phyloP scores from a whole-genome alignment of 257 asterid genomes.

The Solanum pennellii region DNA sequence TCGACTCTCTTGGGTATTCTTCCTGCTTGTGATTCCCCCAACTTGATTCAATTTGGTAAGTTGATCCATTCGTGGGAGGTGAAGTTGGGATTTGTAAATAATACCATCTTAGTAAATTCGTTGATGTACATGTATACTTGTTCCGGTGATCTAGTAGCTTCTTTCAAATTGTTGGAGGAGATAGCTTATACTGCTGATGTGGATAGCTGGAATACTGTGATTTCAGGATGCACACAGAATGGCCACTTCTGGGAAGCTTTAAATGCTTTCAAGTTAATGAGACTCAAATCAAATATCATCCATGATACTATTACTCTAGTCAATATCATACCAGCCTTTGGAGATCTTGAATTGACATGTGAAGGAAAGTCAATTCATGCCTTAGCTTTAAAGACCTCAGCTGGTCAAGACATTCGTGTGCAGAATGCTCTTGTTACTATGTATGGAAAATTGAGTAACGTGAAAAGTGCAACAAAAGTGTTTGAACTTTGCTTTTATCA shows the following conservation, averaged over 20 bases:
- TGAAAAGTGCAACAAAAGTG: slow-evolving; percentile 40
- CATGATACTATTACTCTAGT: slow-evolving; percentile 33
- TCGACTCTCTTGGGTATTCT: slow-evolving; percentile 46
- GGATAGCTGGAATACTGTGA: slow-evolving; percentile 55
- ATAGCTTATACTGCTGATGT: slow-evolving; percentile 18
- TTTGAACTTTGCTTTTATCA: slow-evolving; percentile 30
- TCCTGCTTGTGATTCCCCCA: slow-evolving; percentile 46
- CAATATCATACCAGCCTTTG: slow-evolving; percentile 43
- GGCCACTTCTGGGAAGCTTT: slow-evolving; percentile 39
- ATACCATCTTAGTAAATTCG: slow-evolving; percentile 34
- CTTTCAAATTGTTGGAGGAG: slow-evolving; percentile 28
- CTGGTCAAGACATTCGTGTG: slow-evolving; percentile 24
- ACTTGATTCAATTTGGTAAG: slow-evolving; percentile 34
- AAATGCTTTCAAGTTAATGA: slow-evolving; percentile 41
- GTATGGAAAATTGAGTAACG: slow-evolving; percentile 56
- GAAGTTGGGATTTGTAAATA: slow-evolving; percentile 37
- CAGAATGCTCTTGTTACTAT: slow-evolving; percentile 52
- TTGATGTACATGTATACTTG: slow-evolving; percentile 48
- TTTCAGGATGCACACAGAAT: slow-evolving; percentile 49
- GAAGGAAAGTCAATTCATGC: slow-evolving; percentile 41
- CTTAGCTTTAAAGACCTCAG: slow-evolving; percentile 36
- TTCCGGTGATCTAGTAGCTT: slow-evolving; percentile 35
- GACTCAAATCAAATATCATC: slow-evolving; percentile 20
- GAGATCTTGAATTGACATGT: slow-evolving; percentile 33
- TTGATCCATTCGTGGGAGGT: slow-evolving; percentile 49